phyloP scores from a whole-genome alignment of 306 rosid genomes.

The Herpetospermum pedunculosum region DNA sequence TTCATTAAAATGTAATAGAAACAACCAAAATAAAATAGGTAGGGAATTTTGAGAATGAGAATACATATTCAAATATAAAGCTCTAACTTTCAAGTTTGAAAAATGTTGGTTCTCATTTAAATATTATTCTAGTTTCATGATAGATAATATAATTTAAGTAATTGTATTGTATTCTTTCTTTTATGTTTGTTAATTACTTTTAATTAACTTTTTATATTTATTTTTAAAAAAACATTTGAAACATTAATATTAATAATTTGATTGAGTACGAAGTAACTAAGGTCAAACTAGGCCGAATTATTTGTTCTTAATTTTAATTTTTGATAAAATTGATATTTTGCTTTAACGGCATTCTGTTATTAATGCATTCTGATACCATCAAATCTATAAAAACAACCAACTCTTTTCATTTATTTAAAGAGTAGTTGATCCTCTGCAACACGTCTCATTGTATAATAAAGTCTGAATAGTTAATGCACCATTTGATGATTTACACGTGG shows the following conservation, averaged over 20 bases:
- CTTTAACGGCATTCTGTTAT: slow-evolving; percentile 47
- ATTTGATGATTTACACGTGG: not conserved
- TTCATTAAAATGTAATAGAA: no score
- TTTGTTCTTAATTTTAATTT: not conserved
- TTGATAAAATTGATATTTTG: slow-evolving; percentile 12
- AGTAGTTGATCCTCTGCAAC: not conserved
- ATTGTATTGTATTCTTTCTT: no score
- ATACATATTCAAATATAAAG: not conserved
- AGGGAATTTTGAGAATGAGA: not conserved
- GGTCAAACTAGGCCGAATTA: not conserved
- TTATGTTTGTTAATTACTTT: no score
- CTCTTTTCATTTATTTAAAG: not conserved
- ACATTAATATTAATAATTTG: not conserved
- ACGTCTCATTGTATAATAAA: not conserved
- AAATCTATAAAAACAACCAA: slow-evolving; percentile 7
- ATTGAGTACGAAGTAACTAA: not conserved
- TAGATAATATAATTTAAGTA: no score
- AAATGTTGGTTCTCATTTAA: not conserved
- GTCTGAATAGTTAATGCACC: not conserved
- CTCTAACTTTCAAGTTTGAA: not conserved
- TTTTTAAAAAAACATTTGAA: no score
- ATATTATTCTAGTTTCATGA: no score
- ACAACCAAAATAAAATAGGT: not conserved
- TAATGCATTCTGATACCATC: slow-evolving; percentile 1
- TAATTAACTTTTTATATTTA: no score